Percentiles rank a stretch among this genome's conserved stretches.
phyloP scores from a whole-genome alignment of 306 rosid genomes.

The Medicago ruthenica region DNA sequence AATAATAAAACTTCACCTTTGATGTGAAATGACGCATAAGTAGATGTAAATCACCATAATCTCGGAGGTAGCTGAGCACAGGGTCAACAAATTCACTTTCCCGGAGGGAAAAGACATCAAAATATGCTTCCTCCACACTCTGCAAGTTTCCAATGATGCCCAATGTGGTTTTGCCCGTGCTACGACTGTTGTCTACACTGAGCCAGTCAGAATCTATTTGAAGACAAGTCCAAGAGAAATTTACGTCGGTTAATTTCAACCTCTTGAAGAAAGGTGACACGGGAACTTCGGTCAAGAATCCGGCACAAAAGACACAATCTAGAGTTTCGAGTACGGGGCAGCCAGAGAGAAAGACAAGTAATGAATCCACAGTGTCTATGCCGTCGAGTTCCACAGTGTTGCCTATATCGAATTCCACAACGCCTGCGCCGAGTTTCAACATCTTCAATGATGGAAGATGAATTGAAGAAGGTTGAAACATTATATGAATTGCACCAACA shows the following conservation, averaged over 20 bases:
- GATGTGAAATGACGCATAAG: neutral
- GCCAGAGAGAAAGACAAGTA: neutral
- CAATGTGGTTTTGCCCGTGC: neutral
- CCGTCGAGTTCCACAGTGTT: too few relatives aligned
- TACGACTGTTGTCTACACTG: too few relatives aligned
- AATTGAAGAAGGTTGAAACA: neutral
- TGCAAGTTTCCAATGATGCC: slow-evolving; percentile 5
- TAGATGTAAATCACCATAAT: too few relatives aligned
- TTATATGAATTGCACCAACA: neutral
- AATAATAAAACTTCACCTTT: neutral
- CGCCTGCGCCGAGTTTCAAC: neutral
- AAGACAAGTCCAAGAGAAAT: neutral
- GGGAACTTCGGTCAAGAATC: too few relatives aligned
- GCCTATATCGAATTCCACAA: neutral
- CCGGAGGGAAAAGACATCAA: neutral
- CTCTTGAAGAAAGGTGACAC: neutral
- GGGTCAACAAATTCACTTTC: neutral
- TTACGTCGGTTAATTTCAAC: neutral
- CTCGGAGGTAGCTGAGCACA: neutral
- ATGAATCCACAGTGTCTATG: neutral
- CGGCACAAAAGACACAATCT: neutral
- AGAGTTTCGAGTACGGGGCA: neutral
- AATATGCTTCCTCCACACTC: neutral
- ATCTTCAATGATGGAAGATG: neutral
- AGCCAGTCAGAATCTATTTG: neutral